These are phyloP conservation scores for Mycena belliarum DNA, from an alignment of 768 basidiomycete species.

Conservation along the genomic window DNA sequence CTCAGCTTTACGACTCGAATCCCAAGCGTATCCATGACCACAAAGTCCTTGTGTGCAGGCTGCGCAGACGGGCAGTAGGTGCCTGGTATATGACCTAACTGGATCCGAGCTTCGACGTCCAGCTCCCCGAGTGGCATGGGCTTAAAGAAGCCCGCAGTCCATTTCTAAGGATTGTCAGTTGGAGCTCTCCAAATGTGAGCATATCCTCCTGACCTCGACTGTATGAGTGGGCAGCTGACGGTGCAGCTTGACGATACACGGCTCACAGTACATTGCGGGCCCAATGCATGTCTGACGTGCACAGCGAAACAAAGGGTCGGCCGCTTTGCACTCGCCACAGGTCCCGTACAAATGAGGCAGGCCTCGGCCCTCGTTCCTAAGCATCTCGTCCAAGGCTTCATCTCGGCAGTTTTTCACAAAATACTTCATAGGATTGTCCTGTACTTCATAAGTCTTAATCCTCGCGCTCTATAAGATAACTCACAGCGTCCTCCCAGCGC, in stretches of 20 bases:
- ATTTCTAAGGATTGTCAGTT: neutral
- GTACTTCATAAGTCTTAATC: no score
- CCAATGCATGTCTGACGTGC: no score
- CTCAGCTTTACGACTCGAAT: neutral
- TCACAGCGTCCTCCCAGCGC: neutral
- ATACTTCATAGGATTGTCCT: neutral
- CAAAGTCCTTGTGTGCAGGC: neutral
- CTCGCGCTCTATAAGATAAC: no score
- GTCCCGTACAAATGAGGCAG: neutral
- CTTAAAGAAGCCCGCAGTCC: neutral
- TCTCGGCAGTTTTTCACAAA: neutral
- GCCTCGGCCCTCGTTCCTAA: neutral
- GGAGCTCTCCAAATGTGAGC: neutral
- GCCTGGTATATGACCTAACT: neutral
- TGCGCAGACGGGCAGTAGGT: neutral
- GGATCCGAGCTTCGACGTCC: neutral
- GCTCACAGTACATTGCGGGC: no score
- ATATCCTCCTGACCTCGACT: constrained; percentile 11
- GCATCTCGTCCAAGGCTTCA: neutral
- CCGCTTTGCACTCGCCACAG: no score
- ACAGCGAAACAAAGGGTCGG: no score
- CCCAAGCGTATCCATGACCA: neutral
- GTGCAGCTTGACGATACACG: constrained; percentile 7
- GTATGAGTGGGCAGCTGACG: neutral
- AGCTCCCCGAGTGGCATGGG: neutral